Conservation (phyloP, 73 alveolate genomes). For the Paramecium bursaria region DNA sequence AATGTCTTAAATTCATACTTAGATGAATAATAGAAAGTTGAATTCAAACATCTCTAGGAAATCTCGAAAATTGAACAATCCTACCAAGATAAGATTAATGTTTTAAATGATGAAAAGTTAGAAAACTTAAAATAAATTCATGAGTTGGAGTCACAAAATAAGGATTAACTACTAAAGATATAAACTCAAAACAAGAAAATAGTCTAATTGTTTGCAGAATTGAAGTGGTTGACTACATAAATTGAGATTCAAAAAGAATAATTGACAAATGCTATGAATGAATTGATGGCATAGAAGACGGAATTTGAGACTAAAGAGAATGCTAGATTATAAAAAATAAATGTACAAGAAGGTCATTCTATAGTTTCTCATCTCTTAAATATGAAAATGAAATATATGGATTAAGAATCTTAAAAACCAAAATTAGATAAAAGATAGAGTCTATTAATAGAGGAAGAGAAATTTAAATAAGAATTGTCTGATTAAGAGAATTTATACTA, state of each 20-base stretch:
- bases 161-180: background rate
- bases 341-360: conserved; percentile 15
- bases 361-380: conserved; percentile 33
- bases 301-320: conserved; percentile 1
- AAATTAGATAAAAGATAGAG: conserved; percentile 6
- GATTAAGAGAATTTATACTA: background rate
- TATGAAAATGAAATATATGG: conserved; percentile 10
- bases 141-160: conserved; percentile 1
- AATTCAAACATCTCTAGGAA: background rate
- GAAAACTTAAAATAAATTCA: background rate
- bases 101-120: background rate
- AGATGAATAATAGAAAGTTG: conserved; percentile 37
- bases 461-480: conserved; percentile 34
- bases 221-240: background rate
- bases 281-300: background rate
- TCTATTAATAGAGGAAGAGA: conserved; percentile 15
- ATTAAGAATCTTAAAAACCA: background rate
- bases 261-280: conserved; percentile 7
- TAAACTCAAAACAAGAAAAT: background rate
- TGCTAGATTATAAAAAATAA: background rate
- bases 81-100: background rate
- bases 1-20: background rate
- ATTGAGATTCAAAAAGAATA: conserved; percentile 22
- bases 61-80: background rate
- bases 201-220: background rate